A percentile compares a stretch with the other conserved stretches of the same genome.
Conservation (phyloP, 139 green algal species). For the Dunaliella primolecta region DNA sequence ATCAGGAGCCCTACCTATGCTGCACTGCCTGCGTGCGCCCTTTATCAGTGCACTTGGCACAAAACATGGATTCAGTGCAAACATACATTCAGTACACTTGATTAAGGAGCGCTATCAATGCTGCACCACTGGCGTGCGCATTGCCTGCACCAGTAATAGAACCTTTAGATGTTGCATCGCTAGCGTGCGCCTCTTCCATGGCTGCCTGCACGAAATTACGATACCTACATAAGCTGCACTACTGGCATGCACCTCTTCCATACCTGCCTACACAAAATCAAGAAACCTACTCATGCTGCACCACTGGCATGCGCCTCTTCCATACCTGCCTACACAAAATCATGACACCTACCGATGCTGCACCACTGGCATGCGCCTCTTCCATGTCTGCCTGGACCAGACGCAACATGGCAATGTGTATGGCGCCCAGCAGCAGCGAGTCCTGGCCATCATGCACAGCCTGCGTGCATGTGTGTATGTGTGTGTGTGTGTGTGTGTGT, state of each 20-base stretch:
- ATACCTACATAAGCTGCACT: no score
- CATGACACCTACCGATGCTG: background rate
- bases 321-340: background rate
- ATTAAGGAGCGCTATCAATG: no score
- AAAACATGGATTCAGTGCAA: no score
- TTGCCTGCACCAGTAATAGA: no score
- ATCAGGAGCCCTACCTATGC: background rate
- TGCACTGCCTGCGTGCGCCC: conserved; percentile 44
- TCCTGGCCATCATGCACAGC: conserved; percentile 47
- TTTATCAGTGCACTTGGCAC: conserved; percentile 38
- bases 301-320: conserved; percentile 61
- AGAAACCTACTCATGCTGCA: background rate
- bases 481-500: conserved; percentile 17
- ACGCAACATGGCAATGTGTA: conserved; percentile 76
- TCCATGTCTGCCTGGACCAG: conserved; percentile 76
- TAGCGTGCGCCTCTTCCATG: no score
- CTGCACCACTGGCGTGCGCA: conserved; percentile 5
- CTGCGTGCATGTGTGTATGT: conserved; percentile 21
- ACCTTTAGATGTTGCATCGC: no score
- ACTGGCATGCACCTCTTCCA: no score
- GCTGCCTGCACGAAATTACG: no score
- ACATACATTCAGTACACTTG: no score
- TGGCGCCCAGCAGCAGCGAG: conserved; percentile 48
- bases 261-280: background rate
- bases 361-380: conserved; percentile 50